Conservation (phyloP, 805 yeast genomes). For the Metschnikowia kofuensis region DNA sequence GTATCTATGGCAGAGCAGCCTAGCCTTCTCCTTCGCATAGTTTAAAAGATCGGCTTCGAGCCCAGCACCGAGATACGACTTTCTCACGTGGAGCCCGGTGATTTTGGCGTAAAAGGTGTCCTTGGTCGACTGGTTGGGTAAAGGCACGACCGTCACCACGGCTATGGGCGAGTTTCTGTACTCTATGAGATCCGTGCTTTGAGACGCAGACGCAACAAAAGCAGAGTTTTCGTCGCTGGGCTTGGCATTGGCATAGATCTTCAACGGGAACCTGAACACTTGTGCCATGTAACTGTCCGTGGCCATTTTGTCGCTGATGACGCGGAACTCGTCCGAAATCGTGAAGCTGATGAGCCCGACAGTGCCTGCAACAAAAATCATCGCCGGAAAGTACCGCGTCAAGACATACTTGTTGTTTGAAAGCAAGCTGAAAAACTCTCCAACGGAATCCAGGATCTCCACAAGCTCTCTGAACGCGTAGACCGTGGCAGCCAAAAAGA, state of each 20-base stretch:
- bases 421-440: conserved; percentile 27
- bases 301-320: conserved; percentile 30
- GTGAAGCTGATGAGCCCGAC: conserved; percentile 38
- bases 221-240: conserved; percentile 21
- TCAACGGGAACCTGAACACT: conserved; percentile 52
- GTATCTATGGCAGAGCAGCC: conserved; percentile 33
- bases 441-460: conserved; percentile 27
- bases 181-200: conserved; percentile 52
- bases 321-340: conserved; percentile 48
- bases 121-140: conserved; percentile 36
- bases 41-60: conserved; percentile 60
- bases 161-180: conserved; percentile 77
- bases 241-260: conserved; percentile 38
- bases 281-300: conserved; percentile 22
- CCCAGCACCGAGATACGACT: conserved; percentile 64
- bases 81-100: conserved; percentile 60
- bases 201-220: conserved; percentile 32
- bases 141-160: conserved; percentile 47
- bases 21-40: conserved; percentile 54
- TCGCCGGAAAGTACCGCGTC: conserved; percentile 33
- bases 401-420: conserved; percentile 22
- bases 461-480: conserved; percentile 30
- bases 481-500: conserved; percentile 9
- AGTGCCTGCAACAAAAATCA: conserved; percentile 35
- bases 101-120: conserved; percentile 48